Base-by-base conservation (phyloP, 2,329 filamentous ascomycete genomes). In the Aplosporella prunicola region DNA sequence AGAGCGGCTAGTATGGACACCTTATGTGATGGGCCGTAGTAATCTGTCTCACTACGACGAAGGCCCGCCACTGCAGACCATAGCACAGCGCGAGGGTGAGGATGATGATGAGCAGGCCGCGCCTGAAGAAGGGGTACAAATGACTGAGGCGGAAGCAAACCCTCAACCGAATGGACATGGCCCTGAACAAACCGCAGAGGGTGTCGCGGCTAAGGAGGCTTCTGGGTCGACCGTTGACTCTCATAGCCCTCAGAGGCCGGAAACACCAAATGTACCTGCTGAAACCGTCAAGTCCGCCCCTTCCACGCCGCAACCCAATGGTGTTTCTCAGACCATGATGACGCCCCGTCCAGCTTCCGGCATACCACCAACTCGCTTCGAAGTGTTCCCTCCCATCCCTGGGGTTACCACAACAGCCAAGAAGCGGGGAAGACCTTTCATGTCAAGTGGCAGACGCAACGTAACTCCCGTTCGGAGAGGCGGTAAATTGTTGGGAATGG, bases 11-110 rank as follows among this genome's bases (percentile, higher is more conserved):
- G 81, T 88, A 9, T 98, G 91, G 91, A 95, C 88, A 10, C 91
- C 91, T 0, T 98, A 94, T 56, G 79, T 96, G 27, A 96, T 95
- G 87, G 89, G 91, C 17, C 78, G 86, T 30, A 81, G 76, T 57
- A 88, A 82, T 47, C 76, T 82, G 23, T 81, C 80, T 4, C 83
- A 85, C 50, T 89, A 91, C 50, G 86, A 93, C 53, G 74, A 87
- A 33, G 83, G 80, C 5, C 84, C 84, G 5, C 73, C 80, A 5
- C 66, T 96, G 39, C 88, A 85, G 46, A 82, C 89, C 1, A 84
- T 96, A 37, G 89, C 89, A 9, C 86, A 82, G 5, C 77, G 89
- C 23, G 87, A 93, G 43, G 87, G 86, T 15, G 77, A 81, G 25
- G 55, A 59, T 6, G 65, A 68, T 24, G 55, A 62, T 14, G 60